Evolutionary conservation across 1,284 basidiomycete genomes (phyloP), one percentile per base, ranked within the genome.

Genomic region (Filobasidium uniguttulatum): DNA sequence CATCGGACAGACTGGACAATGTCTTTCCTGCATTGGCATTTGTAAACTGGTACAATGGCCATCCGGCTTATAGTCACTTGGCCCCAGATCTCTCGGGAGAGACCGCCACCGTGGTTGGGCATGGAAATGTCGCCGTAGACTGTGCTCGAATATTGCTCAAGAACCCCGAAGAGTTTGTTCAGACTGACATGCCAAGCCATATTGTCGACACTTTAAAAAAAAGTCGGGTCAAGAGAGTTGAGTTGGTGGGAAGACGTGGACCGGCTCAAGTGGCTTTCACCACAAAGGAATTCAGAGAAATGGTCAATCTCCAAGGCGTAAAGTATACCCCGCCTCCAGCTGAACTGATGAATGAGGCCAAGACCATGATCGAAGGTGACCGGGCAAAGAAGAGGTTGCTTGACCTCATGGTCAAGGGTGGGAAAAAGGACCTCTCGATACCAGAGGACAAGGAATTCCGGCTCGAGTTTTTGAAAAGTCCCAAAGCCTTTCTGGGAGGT

Each of bases 11-110:
- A 4, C 60, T 76, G 3, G n/a, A 44, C 0, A 65, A 78, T 55
- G 85, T 85, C 55, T 67, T 82, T 1, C 79, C 88, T 1, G 90
- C 91, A 0, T 74, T 96, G 3, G 80, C 80, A 1, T 72, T 98
- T 47, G 93, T 99, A 2, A 85, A 91, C 60, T 98, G 93, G 93
- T 99, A 99, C 71, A 98, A 94, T 31, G 82, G 80, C 36, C 90
- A 98, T 66, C 91, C 91, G 1, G 73, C 74, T 31, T 69, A 68
- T 23, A 57, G 62, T 1, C 76, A 69, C 22, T 60, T 78, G 12
- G 52, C 57, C 0, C 62, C 66, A 2, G 59, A 69, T 35, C 74
- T 96, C 0, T 72, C 79, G 29, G 72, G 72, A 0, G 64, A 73
- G 5, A 82, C 89, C 56, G 81, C 94, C 37, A 80, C 85, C 0